Evolutionary conservation across 2,329 filamentous ascomycete genomes (phyloP).

Genomic region (Paecilomyces sp.): DNA sequence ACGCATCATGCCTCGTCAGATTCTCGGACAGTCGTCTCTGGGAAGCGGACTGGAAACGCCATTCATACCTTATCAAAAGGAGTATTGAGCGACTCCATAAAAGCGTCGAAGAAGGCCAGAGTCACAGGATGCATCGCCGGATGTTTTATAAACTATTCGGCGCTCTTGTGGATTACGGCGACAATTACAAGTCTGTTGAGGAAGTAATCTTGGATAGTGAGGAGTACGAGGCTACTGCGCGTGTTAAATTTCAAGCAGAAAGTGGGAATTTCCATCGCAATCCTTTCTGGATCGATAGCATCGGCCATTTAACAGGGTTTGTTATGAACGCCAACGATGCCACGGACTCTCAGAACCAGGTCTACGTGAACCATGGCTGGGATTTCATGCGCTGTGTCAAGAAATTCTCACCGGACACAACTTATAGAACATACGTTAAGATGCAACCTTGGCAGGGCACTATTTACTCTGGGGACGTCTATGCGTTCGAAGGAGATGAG

Average conservation of each 20-base stretch:
- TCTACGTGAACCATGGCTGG: slow-evolving; percentile 59
- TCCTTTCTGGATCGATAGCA: slow-evolving; percentile 54
- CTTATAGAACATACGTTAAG: slow-evolving; percentile 55
- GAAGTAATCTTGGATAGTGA: slow-evolving; percentile 53
- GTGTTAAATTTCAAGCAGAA: slow-evolving; percentile 49
- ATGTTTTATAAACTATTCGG: slow-evolving; percentile 71
- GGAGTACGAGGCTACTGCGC: slow-evolving; percentile 49
- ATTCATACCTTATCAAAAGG: slow-evolving; percentile 59
- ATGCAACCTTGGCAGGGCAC: slow-evolving; percentile 49
- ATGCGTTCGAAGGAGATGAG: slow-evolving; percentile 53
- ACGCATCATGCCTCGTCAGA: slow-evolving; percentile 27
- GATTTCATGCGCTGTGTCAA: slow-evolving; percentile 51
- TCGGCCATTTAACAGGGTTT: slow-evolving; percentile 52
- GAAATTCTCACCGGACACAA: slow-evolving; percentile 43
- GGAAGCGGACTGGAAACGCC: slow-evolving; percentile 16
- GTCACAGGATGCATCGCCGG: slow-evolving; percentile 66
- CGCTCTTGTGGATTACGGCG: slow-evolving; percentile 50
- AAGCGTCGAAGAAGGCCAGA: slow-evolving; percentile 57
- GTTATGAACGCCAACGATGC: slow-evolving; percentile 55
- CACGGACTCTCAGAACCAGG: slow-evolving; percentile 51
- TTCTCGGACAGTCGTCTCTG: slow-evolving; percentile 22
- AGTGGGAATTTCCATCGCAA: slow-evolving; percentile 51
- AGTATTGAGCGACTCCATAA: slow-evolving; percentile 53
- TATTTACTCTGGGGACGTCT: slow-evolving; percentile 53
- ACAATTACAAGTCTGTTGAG: slow-evolving; percentile 51